Base-by-base conservation (phyloP, 2,329 filamentous ascomycete genomes). In the Raffaelea ambrosiae region DNA sequence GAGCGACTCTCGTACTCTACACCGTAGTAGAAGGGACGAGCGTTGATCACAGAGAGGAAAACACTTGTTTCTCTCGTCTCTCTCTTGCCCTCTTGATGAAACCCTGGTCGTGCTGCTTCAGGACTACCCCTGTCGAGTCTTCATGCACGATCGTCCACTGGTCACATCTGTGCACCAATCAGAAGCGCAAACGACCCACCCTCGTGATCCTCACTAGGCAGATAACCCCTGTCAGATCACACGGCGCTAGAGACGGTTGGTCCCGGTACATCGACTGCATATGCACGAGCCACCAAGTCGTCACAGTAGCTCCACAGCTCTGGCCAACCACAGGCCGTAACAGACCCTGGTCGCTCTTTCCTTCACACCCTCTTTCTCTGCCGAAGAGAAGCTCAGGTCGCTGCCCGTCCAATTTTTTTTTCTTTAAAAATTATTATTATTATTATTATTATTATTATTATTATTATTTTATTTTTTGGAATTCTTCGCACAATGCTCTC, bases 181-280 rank as follows among this genome's bases (percentile, higher is more conserved):
- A 40, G 21, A 19, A 22, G 21, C n/a, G 20, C 29, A 11, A 11
- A 22, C 47, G 19, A 21, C 47, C 47, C 47, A 22, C 36, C 48
- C 33, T 43, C 38, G 35, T 48, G 50, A 48, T 50, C 46, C 36
- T 33, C 52, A 33, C 52, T 53, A 54, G 52, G 54, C 13, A 50
- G 46, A 39, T 4, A 11, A 54, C 48, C 59, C 58, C 53, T 60
- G 59, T 43, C 19, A 18, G 18, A 43, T 54, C 50, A 50, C 50
- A 50, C 23, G 19, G 48, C 52, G 50, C 51, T 54, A 51, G 52
- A 50, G 49, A 51, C 53, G 53, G 53, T 55, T 55, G 53, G 52
- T 55, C 64, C 71, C 67, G 66, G 65, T 63, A 66, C 62, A 64
- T 67, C 68, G 65, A 61, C 63, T 59, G 63, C 59, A 59, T 61